Percentiles rank a stretch among this genome's conserved stretches.
These are phyloP conservation scores for Dioscorea dumetorum DNA, from an alignment of 106 monocot genomes.

Conservation along the genomic window DNA sequence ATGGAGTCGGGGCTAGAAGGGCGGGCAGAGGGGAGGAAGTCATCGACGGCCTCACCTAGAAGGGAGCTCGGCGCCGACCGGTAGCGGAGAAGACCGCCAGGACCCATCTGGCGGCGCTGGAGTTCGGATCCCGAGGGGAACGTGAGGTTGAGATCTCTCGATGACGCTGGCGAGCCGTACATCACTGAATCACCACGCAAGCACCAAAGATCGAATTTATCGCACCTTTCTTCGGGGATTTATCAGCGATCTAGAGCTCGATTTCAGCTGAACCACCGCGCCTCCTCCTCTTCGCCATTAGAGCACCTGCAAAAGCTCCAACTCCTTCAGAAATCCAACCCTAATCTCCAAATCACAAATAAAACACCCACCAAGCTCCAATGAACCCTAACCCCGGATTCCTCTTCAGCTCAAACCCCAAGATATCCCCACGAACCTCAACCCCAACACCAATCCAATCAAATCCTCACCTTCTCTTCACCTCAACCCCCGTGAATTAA, in stretches of 20 bases:
- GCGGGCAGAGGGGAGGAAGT: slow-evolving; percentile 46
- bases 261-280: slow-evolving; percentile 1
- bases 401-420: too few relatives aligned
- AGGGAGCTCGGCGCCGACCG: slow-evolving; percentile 79
- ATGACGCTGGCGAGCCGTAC: slow-evolving; percentile 51
- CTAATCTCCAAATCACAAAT: too few relatives aligned
- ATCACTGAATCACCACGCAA: slow-evolving; percentile 16
- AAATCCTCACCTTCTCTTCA: not conserved
- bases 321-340: not conserved
- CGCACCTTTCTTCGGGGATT: too few relatives aligned
- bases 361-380: too few relatives aligned
- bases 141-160: slow-evolving; percentile 53
- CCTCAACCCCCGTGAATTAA: not conserved
- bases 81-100: slow-evolving; percentile 67
- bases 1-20: slow-evolving; percentile 67
- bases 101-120: slow-evolving; percentile 34
- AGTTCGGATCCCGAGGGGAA: slow-evolving; percentile 27
- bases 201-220: too few relatives aligned
- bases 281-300: slow-evolving; percentile 25
- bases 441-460: not conserved
- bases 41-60: slow-evolving; percentile 69
- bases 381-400: too few relatives aligned
- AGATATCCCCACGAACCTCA: too few relatives aligned
- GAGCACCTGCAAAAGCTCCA: slow-evolving; percentile 1
- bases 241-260: too few relatives aligned